Evolutionary conservation across 257 asterid species (phyloP), one percentile per base, ranked within the genome.

Genomic region (Plantago elongata): DNA sequence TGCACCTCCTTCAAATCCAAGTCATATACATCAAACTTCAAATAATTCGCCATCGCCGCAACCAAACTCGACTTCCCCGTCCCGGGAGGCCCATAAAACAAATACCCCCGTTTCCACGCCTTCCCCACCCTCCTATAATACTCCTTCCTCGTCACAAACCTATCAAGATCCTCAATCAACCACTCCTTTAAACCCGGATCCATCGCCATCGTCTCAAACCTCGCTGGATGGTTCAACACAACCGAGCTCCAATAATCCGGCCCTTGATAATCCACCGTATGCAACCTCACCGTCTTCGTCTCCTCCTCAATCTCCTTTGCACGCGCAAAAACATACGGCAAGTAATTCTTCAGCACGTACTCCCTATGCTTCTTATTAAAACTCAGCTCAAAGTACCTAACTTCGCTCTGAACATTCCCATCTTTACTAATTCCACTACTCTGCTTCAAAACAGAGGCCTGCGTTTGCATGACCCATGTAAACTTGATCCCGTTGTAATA

Each of bases 61-160:
- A 88, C 87, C 84, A 88, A 79, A 52, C 96, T 85, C 5, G 96
- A 88, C 42, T 88, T 85, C 43, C 96, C 88, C 0, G 94, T 83
- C 5, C 94, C 96, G 3, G 95, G 95, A 4, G 96, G 95, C 17
- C 96, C 95, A 55, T 75, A 75, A 30, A 89, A 74, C 82, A 89
- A 73, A 74, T 84, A 86, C 30, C 96, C 93, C 3, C 96, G 66
- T 70, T 89, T 89, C 95, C 95, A 89, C 9, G 87, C 96, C 58
- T 76, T 89, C 45, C 95, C 96, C 7, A 82, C 87, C 58, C 85
- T 80, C 75, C 76, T 78, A 44, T 89, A 86, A 61, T 84, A 89
- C 22, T 89, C 87, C 70, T 77, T 86, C 77, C 90, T 83, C 17
- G 59, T 74, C 38, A 80, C 65, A 51, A 86, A 89, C 77, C 74